A percentile compares a stretch with the other conserved stretches of the same genome.
These are phyloP conservation scores for Colletotrichum costaricense DNA, from an alignment of 2,329 filamentous ascomycete genomes.

Conservation along the genomic window DNA sequence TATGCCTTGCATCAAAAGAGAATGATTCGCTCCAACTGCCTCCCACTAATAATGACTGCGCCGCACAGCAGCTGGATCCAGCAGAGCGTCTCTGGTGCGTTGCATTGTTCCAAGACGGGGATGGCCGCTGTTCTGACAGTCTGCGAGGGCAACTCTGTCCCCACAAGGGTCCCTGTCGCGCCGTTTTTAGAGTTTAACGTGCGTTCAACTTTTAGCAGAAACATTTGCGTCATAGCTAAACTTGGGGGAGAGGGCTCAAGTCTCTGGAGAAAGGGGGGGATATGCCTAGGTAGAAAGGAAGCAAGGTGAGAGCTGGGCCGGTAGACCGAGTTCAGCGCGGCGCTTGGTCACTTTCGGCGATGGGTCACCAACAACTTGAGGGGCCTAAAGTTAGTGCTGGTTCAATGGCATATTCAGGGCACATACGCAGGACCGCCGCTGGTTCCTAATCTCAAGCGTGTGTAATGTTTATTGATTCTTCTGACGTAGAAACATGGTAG, in stretches of 20 bases:
- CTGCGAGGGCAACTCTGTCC: conserved; percentile 6
- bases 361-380: background rate
- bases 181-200: conserved; percentile 20
- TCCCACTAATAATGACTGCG: background rate
- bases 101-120: conserved; percentile 12
- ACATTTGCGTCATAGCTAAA: conserved; percentile 30
- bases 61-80: background rate
- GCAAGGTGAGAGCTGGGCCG: background rate
- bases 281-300: no score
- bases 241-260: background rate
- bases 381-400: background rate
- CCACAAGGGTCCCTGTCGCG: conserved; percentile 19
- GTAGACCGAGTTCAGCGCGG: background rate
- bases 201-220: conserved; percentile 20
- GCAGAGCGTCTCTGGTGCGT: background rate
- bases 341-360: background rate
- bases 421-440: background rate
- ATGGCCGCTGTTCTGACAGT: background rate
- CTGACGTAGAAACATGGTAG: background rate
- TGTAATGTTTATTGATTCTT: background rate
- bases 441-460: background rate
- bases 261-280: background rate
- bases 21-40: background rate
- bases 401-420: background rate
- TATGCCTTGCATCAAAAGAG: background rate